Percentiles rank a stretch among this genome's conserved stretches.
Evolutionary conservation across 2,329 filamentous ascomycete species (phyloP).

Genomic region (Orbilia javanica): DNA sequence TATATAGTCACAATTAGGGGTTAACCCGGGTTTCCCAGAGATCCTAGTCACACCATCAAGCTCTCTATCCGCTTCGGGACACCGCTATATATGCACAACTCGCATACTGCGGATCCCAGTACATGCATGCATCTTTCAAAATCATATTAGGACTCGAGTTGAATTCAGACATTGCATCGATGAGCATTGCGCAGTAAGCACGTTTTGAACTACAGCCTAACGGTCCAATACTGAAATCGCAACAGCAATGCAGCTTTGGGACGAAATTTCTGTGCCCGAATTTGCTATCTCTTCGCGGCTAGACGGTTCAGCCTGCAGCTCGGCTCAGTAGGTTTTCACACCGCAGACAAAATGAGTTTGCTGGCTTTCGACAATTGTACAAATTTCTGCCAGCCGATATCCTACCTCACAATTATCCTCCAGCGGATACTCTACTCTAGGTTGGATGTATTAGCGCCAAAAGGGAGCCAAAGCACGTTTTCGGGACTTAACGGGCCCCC

Average conservation of each 20-base stretch:
- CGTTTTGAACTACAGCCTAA: too few species aligned
- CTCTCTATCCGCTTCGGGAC: not conserved
- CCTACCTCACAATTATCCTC: not conserved
- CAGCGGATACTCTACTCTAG: not conserved
- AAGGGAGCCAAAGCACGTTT: too few species aligned
- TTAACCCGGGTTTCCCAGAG: too few species aligned
- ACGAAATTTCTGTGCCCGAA: not conserved
- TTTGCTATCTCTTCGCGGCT: not conserved
- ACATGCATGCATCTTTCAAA: too few species aligned
- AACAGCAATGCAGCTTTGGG: not conserved
- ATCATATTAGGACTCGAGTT: too few species aligned
- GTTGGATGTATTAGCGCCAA: not conserved
- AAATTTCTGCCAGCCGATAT: not conserved
- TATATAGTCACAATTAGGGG: too few species aligned
- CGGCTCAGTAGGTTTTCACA: not conserved
- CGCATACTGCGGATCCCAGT: not conserved
- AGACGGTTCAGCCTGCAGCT: too few species aligned
- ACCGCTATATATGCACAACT: not conserved
- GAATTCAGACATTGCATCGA: not conserved
- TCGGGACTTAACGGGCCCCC: too few species aligned
- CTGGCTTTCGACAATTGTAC: not conserved
- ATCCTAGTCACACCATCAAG: too few species aligned
- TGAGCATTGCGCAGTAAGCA: not conserved
- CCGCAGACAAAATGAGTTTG: not conserved
- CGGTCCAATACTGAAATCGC: not conserved